Evolutionary conservation across 129 eudicot species (phyloP), one percentile per base, ranked within the genome.

Genomic region (Centaurea solstitialis): DNA sequence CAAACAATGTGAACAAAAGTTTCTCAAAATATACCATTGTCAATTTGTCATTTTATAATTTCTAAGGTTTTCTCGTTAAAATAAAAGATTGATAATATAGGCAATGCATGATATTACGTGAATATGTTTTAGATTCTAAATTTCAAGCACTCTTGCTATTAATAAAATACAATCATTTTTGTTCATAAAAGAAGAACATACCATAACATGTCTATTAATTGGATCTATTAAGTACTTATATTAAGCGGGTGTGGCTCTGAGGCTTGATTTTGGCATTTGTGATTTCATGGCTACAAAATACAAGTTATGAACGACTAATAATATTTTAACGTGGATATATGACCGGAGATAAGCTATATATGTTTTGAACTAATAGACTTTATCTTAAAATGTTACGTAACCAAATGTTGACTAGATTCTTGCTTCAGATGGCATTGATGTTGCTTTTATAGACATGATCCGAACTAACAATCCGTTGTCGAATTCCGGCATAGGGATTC

Each of bases 401-500:
- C n/a, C n/a, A n/a, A n/a, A n/a, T n/a, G n/a, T n/a, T n/a, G n/a
- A n/a, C n/a, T n/a, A n/a, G n/a, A n/a, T n/a, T n/a, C n/a, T 33
- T 9, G 37, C 37, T 61, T 76, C 15, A 13, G 18, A 22, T 13
- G 28, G 26, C 26, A 4, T 13, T 3, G 18, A 53, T 11, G 17
- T 35, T 76, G 59, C 33, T 59, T 80, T 72, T 69, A 76, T 76
- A 24, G 89, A 76, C 13, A 18, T 35, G 78, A 90, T 76, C 26
- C 73, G 84, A 65, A 86, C 84, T 22, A 85, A 85, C 59, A 90
- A 83, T 23, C 89, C 91, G 64, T 87, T 83, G 61, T 88, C 80
- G 38, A 88, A 90, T 24, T 72, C 76, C 38, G 94, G 92, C 87
- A 88, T n/a, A n/a, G 91, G 90, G 76, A 80, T 86, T 83, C 94